A percentile compares a stretch with the other conserved stretches of the same genome.
Evolutionary conservation across 2,329 filamentous ascomycete species (phyloP).

Genomic region (Neonectria punicea): DNA sequence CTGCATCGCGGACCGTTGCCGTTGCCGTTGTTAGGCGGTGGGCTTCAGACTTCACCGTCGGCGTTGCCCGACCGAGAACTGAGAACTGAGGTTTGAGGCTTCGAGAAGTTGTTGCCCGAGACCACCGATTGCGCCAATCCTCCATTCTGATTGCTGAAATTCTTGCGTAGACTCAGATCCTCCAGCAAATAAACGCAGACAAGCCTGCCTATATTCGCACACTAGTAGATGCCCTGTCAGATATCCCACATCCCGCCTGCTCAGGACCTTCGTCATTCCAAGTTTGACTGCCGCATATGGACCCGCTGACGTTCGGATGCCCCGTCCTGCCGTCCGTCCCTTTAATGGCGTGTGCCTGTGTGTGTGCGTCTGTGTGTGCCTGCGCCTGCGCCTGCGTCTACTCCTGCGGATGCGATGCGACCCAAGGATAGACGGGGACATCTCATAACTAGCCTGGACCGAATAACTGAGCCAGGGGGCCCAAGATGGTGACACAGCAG

Average conservation of each 20-base stretch:
- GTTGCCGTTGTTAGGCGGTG: background rate
- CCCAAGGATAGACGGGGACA: slow-evolving; percentile 20
- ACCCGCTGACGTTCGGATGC: slow-evolving; percentile 22
- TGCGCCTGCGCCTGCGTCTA: slow-evolving; percentile 21
- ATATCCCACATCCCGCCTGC: slow-evolving; percentile 27
- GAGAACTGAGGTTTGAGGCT: slow-evolving; percentile 29
- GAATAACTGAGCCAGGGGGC: slow-evolving; percentile 24
- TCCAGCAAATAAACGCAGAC: slow-evolving; percentile 28
- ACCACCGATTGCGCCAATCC: slow-evolving; percentile 28
- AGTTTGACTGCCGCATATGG: slow-evolving; percentile 29
- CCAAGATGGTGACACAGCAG: slow-evolving; percentile 33
- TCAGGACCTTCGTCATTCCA: slow-evolving; percentile 28
- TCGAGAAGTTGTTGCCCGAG: slow-evolving; percentile 30
- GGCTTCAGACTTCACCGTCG: slow-evolving; percentile 37
- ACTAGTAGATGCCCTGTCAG: slow-evolving; percentile 36
- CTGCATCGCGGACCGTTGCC: slow-evolving; percentile 32
- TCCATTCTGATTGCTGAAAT: slow-evolving; percentile 40
- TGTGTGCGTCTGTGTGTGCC: background rate
- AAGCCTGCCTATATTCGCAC: slow-evolving; percentile 28
- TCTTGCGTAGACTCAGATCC: slow-evolving; percentile 26
- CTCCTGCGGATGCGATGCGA: slow-evolving; percentile 18
- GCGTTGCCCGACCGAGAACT: slow-evolving; percentile 27
- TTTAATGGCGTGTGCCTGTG: background rate
- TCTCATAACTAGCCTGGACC: slow-evolving; percentile 22
- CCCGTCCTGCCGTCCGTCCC: slow-evolving; percentile 20